Percentiles rank a stretch among this genome's conserved stretches.
Evolutionary conservation across 2,329 filamentous ascomycete genomes (phyloP).

Genomic region (Tolypocladium amazonense): DNA sequence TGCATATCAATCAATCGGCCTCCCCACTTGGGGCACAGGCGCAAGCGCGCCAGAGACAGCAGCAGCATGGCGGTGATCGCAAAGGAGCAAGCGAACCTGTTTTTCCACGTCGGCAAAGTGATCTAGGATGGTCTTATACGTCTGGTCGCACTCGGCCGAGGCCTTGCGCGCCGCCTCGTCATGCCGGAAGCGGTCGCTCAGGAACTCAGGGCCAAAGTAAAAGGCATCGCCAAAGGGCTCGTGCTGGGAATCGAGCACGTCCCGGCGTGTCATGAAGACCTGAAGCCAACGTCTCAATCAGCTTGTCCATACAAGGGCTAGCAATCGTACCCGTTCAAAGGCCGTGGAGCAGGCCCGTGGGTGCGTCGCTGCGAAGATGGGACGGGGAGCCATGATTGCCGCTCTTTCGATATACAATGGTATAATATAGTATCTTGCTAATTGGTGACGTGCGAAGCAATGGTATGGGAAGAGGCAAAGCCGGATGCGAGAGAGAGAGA

Average conservation of each 20-base stretch:
- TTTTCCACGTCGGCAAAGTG: slow-evolving; percentile 60
- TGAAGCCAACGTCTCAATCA: slow-evolving; percentile 21
- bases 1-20: neutral
- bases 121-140: slow-evolving; percentile 69
- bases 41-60: neutral
- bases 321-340: slow-evolving; percentile 71
- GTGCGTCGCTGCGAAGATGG: slow-evolving; percentile 90
- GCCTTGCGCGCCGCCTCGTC: slow-evolving; percentile 45
- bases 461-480: neutral
- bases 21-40: slow-evolving; percentile 1
- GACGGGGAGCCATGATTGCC: neutral
- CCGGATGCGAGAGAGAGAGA: neutral
- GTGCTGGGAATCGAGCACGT: slow-evolving; percentile 74
- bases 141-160: slow-evolving; percentile 59
- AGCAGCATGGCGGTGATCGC: slow-evolving; percentile 8
- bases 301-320: neutral
- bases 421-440: neutral
- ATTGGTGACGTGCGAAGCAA: neutral
- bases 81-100: slow-evolving; percentile 47
- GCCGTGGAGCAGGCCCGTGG: slow-evolving; percentile 92
- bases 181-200: slow-evolving; percentile 67
- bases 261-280: slow-evolving; percentile 93
- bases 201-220: slow-evolving; percentile 86
- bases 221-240: slow-evolving; percentile 97
- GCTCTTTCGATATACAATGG: neutral